phyloP scores from a whole-genome alignment of 257 asterid species.

The Capsicum rhomboideum region DNA sequence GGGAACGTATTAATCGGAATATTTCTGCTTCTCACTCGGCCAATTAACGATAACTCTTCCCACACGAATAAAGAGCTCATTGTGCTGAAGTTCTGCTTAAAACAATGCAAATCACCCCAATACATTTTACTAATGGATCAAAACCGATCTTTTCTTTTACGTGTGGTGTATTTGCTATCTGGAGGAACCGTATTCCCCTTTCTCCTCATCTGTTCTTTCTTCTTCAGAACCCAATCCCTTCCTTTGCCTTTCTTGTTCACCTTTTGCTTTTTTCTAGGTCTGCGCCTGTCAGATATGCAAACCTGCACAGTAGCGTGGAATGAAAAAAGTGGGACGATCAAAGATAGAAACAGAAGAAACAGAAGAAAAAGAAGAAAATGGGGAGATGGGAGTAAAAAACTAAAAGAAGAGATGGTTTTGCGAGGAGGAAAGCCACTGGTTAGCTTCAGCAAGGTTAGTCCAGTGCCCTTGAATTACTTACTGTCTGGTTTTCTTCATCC shows the following conservation, averaged over 20 bases:
- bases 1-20: too few species aligned
- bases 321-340: not conserved
- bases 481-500: conserved; percentile 67
- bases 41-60: too few species aligned
- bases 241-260: conserved; percentile 73
- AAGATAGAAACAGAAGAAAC: not conserved
- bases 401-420: not conserved
- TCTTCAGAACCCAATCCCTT: conserved; percentile 60
- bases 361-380: not conserved
- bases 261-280: conserved; percentile 77
- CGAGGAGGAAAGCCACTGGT: not conserved
- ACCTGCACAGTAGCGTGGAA: conserved; percentile 33
- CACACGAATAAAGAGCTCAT: not conserved
- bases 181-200: conserved; percentile 71
- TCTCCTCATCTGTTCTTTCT: conserved; percentile 75
- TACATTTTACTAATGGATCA: conserved; percentile 12
- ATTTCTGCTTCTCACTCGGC: too few species aligned
- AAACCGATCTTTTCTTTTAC: conserved; percentile 77
- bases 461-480: conserved; percentile 19
- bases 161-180: conserved; percentile 78
- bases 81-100: not conserved
- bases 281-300: conserved; percentile 60
- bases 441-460: not conserved
- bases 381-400: not conserved
- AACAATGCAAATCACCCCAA: not conserved